A percentile compares a stretch with the other conserved stretches of the same genome.
Evolutionary conservation across 2,329 filamentous ascomycete genomes (phyloP).

Genomic region (Celoporthe dispersa): DNA sequence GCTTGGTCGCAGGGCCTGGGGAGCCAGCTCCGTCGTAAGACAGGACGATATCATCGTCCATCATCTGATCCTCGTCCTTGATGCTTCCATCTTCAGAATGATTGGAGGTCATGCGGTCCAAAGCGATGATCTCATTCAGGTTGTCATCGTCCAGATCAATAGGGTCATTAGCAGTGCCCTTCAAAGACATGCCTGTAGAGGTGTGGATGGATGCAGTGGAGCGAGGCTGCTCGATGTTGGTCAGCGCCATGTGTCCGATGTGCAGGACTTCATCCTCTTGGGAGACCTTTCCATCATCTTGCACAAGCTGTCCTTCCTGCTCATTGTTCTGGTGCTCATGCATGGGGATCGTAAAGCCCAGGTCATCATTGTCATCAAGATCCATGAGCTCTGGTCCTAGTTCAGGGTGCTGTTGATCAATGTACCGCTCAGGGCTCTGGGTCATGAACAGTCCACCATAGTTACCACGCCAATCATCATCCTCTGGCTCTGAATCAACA

Average conservation of each 20-base stretch:
- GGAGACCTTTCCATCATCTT: neutral
- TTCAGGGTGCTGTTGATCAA: neutral
- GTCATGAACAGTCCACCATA: conserved; percentile 4
- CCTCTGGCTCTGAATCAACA: neutral
- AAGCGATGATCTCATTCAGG: neutral
- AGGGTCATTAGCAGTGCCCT: neutral
- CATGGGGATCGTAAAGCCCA: too few species aligned
- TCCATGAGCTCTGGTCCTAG: neutral
- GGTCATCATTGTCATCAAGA: neutral
- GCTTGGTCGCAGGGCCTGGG: neutral
- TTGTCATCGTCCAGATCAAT: neutral
- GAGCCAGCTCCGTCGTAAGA: neutral
- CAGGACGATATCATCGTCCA: neutral
- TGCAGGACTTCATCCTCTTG: neutral
- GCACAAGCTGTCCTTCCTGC: neutral
- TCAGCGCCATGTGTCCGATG: neutral
- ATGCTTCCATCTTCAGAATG: neutral
- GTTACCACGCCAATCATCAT: neutral
- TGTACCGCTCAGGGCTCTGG: neutral
- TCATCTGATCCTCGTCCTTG: neutral
- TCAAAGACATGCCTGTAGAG: neutral
- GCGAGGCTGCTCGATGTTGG: neutral
- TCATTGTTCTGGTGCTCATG: neutral
- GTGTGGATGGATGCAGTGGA: neutral
- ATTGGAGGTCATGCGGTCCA: neutral